These are phyloP conservation scores for Apodospora peruviana DNA, from an alignment of 495 filamentous ascomycete genomes.

Conservation along the genomic window DNA sequence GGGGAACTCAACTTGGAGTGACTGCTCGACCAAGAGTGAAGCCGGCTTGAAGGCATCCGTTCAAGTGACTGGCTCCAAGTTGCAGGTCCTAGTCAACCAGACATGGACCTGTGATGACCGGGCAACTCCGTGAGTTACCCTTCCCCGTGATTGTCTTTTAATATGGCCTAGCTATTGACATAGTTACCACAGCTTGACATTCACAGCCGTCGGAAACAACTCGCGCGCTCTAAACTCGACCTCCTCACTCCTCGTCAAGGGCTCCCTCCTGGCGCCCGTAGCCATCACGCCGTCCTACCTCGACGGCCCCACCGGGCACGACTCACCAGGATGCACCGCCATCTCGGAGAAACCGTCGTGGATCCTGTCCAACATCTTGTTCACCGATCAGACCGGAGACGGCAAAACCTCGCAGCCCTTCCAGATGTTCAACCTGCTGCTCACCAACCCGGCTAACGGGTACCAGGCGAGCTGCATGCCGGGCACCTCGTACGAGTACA, in stretches of 20 bases:
- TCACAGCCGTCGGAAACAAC: constrained; percentile 17
- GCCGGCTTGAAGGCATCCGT: neutral
- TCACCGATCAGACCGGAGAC: constrained; percentile 4
- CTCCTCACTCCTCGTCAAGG: constrained; percentile 10
- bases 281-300: constrained; percentile 13
- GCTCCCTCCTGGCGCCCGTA: constrained; percentile 11
- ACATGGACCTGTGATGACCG: constrained; percentile 21
- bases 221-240: constrained; percentile 7
- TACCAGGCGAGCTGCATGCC: neutral
- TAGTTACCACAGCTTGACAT: constrained; percentile 3
- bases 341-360: constrained; percentile 9
- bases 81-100: constrained; percentile 14
- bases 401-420: neutral
- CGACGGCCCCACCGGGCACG: constrained; percentile 15
- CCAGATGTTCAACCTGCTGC: neutral
- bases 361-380: constrained; percentile 7
- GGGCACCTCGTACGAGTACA: neutral
- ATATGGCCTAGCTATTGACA: neutral
- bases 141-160: neutral
- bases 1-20: too few relatives aligned
- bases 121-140: constrained; percentile 8
- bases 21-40: constrained; percentile 1
- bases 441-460: neutral
- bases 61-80: neutral
- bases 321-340: constrained; percentile 14